Percentiles rank a stretch among this genome's conserved stretches.
Evolutionary conservation across 805 yeast species (phyloP).

Genomic region (Kluyveromyces starmeri): DNA sequence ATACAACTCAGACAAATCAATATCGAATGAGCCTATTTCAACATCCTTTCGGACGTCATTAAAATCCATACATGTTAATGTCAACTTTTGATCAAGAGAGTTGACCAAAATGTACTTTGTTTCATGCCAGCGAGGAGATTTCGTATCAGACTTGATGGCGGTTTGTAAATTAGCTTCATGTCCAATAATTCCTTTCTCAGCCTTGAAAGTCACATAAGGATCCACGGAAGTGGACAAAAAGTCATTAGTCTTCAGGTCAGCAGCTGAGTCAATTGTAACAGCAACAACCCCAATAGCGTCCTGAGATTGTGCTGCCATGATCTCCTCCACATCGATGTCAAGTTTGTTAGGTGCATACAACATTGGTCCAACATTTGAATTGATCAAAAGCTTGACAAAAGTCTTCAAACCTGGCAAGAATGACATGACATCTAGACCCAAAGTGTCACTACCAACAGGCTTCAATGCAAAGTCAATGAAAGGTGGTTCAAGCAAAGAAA

Average conservation of each 20-base stretch:
- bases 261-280: constrained; percentile 49
- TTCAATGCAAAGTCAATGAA: constrained; percentile 69
- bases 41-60: constrained; percentile 47
- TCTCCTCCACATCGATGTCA: constrained; percentile 65
- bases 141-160: constrained; percentile 45
- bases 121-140: constrained; percentile 59
- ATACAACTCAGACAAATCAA: constrained; percentile 50
- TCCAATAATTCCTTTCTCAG: constrained; percentile 36
- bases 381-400: constrained; percentile 61
- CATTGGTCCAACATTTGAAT: constrained; percentile 66
- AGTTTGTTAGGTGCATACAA: constrained; percentile 74
- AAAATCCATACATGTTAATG: constrained; percentile 47
- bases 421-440: constrained; percentile 79
- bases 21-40: constrained; percentile 40
- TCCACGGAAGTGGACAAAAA: constrained; percentile 38
- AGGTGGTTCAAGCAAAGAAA: constrained; percentile 71
- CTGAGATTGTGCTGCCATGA: constrained; percentile 52
- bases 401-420: constrained; percentile 70
- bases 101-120: constrained; percentile 51
- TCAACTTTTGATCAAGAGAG: constrained; percentile 46
- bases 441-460: constrained; percentile 85
- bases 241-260: constrained; percentile 36
- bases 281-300: constrained; percentile 67
- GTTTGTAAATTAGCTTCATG: constrained; percentile 35
- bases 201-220: constrained; percentile 46